Percentiles rank a stretch among this genome's conserved stretches.
Evolutionary conservation across 768 basidiomycete species (phyloP).

Genomic region (Paxillus rubicundulus): DNA sequence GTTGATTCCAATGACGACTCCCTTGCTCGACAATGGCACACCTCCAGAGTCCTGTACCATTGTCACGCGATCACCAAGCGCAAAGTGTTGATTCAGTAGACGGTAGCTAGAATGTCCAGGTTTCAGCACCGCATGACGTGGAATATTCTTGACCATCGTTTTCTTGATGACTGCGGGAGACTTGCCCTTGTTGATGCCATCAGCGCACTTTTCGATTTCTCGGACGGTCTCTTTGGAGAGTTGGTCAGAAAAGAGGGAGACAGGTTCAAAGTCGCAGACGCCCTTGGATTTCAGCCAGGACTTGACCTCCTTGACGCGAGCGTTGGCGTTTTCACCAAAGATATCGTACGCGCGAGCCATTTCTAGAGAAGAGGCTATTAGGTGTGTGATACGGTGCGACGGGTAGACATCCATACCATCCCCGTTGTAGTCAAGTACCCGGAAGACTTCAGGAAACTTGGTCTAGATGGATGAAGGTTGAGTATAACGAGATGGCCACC

Average conservation of each 20-base stretch:
- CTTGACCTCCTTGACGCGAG: conserved; percentile 71
- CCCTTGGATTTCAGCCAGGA: conserved; percentile 85
- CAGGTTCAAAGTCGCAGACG: conserved; percentile 87
- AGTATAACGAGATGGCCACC: neutral
- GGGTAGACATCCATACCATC: conserved; percentile 48
- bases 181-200: conserved; percentile 61
- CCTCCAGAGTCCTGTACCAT: conserved; percentile 96
- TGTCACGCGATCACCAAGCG: conserved; percentile 88
- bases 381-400: neutral
- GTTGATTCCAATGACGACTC: conserved; percentile 89
- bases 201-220: conserved; percentile 75
- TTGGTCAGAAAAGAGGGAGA: conserved; percentile 89
- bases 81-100: conserved; percentile 84
- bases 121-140: conserved; percentile 89
- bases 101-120: conserved; percentile 87
- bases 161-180: conserved; percentile 71
- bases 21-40: conserved; percentile 88
- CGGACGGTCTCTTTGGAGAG: conserved; percentile 84
- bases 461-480: conserved; percentile 38
- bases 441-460: conserved; percentile 83
- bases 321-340: conserved; percentile 61
- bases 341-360: conserved; percentile 67
- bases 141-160: conserved; percentile 90
- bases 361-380: conserved; percentile 43
- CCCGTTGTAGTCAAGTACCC: conserved; percentile 61